Evolutionary conservation across 768 basidiomycete species (phyloP).

Genomic region (Leccinum barrowsii): DNA sequence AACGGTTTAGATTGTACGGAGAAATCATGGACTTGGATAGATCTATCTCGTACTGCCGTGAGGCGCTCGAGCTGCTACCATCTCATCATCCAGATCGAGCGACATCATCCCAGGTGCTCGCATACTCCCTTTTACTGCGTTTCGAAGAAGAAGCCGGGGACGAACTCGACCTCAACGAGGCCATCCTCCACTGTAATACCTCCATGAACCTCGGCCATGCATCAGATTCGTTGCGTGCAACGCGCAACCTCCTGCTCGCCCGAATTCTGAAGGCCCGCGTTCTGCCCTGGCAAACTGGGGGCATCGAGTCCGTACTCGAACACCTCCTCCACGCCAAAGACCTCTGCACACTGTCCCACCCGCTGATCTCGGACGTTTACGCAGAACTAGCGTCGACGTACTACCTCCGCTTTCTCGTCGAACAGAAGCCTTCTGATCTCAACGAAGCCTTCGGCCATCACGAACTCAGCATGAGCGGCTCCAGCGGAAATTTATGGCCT

Average conservation of each 20-base stretch:
- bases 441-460: constrained; percentile 25
- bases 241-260: constrained; percentile 20
- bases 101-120: constrained; percentile 13
- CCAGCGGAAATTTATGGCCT: constrained; percentile 13
- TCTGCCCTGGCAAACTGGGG: constrained; percentile 21
- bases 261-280: constrained; percentile 22
- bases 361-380: constrained; percentile 21
- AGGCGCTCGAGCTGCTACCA: constrained; percentile 21
- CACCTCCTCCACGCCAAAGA: constrained; percentile 26
- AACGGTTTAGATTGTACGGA: constrained; percentile 16
- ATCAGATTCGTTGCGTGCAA: constrained; percentile 12
- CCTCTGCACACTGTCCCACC: constrained; percentile 17
- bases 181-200: constrained; percentile 16
- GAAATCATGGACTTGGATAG: constrained; percentile 20
- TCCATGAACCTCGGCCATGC: constrained; percentile 1
- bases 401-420: constrained; percentile 26
- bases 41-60: constrained; percentile 25
- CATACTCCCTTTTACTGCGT: constrained; percentile 21
- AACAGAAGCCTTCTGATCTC: constrained; percentile 16
- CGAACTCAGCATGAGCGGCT: constrained; percentile 19
- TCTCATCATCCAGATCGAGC: constrained; percentile 14
- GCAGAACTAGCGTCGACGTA: constrained; percentile 21
- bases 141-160: constrained; percentile 23
- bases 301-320: constrained; percentile 26
- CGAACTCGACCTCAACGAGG: constrained; percentile 28